Conservation (phyloP, 306 rosid species). For the Astragalus glycyphyllos region DNA sequence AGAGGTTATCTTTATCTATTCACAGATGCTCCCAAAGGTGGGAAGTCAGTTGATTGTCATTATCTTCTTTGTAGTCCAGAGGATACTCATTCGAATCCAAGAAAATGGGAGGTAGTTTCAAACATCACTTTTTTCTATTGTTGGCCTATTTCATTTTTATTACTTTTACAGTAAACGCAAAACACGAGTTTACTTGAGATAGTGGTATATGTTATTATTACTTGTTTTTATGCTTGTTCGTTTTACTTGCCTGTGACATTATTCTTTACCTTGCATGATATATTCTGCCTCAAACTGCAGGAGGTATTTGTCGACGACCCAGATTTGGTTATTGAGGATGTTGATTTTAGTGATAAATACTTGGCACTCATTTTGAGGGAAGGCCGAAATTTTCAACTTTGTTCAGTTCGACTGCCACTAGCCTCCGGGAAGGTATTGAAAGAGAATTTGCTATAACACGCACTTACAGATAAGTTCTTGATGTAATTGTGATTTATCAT, state of each 20-base stretch:
- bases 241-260: slow-evolving; percentile 22
- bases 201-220: slow-evolving; percentile 23
- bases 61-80: slow-evolving; percentile 72
- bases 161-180: slow-evolving; percentile 2
- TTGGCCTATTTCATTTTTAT: slow-evolving; percentile 10
- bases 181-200: slow-evolving; percentile 3
- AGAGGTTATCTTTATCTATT: slow-evolving; percentile 75
- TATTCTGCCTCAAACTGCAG: slow-evolving; percentile 54
- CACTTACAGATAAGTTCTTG: slow-evolving; percentile 32
- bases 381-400: slow-evolving; percentile 65
- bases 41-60: slow-evolving; percentile 69
- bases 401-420: slow-evolving; percentile 79
- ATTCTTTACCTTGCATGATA: slow-evolving; percentile 32
- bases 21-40: slow-evolving; percentile 81
- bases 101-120: slow-evolving; percentile 86
- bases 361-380: slow-evolving; percentile 73
- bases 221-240: slow-evolving; percentile 19
- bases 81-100: slow-evolving; percentile 58
- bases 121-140: neutral
- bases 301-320: slow-evolving; percentile 59
- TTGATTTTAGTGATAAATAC: slow-evolving; percentile 79
- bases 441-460: slow-evolving; percentile 40
- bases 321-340: slow-evolving; percentile 66
- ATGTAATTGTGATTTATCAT: slow-evolving; percentile 29
- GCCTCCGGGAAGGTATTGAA: slow-evolving; percentile 67